These are phyloP conservation scores for Termitomyces sp. DNA, from an alignment of 768 basidiomycete genomes.

Conservation along the genomic window DNA sequence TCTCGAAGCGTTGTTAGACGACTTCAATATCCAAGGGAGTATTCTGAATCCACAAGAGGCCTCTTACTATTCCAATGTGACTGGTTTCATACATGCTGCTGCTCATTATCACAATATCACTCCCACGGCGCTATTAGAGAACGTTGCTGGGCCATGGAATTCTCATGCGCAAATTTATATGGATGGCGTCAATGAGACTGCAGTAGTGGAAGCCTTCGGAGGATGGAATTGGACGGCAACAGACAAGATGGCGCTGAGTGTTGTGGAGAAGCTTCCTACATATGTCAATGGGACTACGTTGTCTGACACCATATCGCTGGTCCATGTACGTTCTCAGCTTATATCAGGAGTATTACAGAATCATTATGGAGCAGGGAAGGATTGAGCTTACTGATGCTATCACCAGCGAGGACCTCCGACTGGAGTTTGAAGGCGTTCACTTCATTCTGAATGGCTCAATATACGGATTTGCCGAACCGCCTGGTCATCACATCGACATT, in stretches of 20 bases:
- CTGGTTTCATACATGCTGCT: constrained; percentile 74
- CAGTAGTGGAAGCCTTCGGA: constrained; percentile 45
- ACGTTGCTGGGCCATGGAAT: constrained; percentile 48
- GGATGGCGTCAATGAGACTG: constrained; percentile 49
- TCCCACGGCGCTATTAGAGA: constrained; percentile 35
- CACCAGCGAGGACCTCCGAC: constrained; percentile 54
- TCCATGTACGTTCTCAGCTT: constrained; percentile 55
- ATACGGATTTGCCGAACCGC: constrained; percentile 69
- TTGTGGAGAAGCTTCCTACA: constrained; percentile 57
- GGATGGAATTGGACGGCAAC: constrained; percentile 72
- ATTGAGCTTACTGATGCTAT: constrained; percentile 60
- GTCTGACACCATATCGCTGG: constrained; percentile 50
- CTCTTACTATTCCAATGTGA: constrained; percentile 75
- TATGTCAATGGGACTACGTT: constrained; percentile 30
- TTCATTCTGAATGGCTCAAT: constrained; percentile 71
- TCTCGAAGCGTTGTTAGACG: constrained; percentile 46
- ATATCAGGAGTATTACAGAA: constrained; percentile 3
- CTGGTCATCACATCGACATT: constrained; percentile 60
- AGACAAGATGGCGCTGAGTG: constrained; percentile 61
- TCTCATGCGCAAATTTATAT: constrained; percentile 49
- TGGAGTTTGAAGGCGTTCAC: constrained; percentile 80
- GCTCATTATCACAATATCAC: constrained; percentile 66
- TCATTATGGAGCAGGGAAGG: constrained; percentile 50
- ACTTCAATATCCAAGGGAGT: constrained; percentile 44
- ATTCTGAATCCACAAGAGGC: constrained; percentile 41